phyloP scores from a whole-genome alignment of 192 early-diverging fungal species.

The Entrophospora sp. region DNA sequence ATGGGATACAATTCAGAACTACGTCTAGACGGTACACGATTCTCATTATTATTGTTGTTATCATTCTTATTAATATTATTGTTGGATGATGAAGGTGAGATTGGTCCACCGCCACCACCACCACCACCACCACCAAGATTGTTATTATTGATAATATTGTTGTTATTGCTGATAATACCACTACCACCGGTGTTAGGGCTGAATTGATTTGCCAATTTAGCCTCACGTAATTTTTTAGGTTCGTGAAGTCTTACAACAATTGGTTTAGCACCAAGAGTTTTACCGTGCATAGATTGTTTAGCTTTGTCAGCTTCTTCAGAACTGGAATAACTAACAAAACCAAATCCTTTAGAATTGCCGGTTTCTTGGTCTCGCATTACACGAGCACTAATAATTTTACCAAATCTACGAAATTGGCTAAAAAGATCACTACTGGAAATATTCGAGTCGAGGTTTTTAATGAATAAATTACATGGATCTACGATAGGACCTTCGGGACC shows the following conservation, averaged over 20 bases:
- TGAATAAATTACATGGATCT: conserved; percentile 78
- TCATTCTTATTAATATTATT: too few relatives aligned
- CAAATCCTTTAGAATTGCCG: conserved; percentile 75
- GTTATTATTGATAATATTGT: too few relatives aligned
- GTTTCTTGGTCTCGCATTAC: conserved; percentile 69
- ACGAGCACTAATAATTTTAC: conserved; percentile 84
- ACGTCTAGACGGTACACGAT: conserved; percentile 14
- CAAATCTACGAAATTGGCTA: conserved; percentile 83
- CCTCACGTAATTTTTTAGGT: conserved; percentile 74
- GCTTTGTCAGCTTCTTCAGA: conserved; percentile 88
- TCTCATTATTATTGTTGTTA: too few relatives aligned
- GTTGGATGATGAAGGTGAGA: conserved; percentile 13
- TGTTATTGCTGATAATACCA: too few relatives aligned
- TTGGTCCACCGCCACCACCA: not conserved
- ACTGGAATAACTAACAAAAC: conserved; percentile 88
- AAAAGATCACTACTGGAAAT: conserved; percentile 91
- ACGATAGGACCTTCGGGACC: conserved; percentile 23
- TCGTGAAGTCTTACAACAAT: conserved; percentile 89
- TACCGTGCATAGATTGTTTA: conserved; percentile 82
- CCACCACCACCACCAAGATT: too few relatives aligned
- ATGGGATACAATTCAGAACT: conserved; percentile 12
- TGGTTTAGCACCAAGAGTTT: conserved; percentile 70
- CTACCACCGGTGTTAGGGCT: too few relatives aligned
- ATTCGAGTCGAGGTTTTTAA: conserved; percentile 89
- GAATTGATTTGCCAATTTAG: conserved; percentile 7